phyloP scores from a whole-genome alignment of 345 rosid species.

The Cardamine resedifolia region DNA sequence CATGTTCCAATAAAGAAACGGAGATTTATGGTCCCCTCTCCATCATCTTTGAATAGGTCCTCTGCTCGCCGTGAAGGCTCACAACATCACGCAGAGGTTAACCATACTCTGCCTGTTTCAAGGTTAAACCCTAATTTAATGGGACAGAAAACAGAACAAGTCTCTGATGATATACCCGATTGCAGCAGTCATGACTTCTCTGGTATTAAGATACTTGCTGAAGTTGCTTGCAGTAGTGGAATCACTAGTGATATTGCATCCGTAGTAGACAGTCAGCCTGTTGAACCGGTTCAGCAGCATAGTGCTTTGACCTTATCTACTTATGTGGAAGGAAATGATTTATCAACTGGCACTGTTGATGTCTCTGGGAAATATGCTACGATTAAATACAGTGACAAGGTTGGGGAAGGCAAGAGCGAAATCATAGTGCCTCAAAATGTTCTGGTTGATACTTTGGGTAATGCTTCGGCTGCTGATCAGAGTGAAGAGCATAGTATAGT shows the following conservation, averaged over 20 bases:
- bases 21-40: conserved; percentile 41
- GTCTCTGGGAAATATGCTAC: conserved; percentile 27
- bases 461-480: too few species aligned
- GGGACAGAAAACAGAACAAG: conserved; percentile 20
- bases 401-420: conserved; percentile 6
- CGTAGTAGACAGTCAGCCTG: conserved; percentile 18
- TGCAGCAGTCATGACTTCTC: conserved; percentile 50
- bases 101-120: conserved; percentile 14
- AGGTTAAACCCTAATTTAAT: conserved; percentile 14
- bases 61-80: conserved; percentile 28
- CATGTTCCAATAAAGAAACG: conserved; percentile 63
- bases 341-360: conserved; percentile 22
- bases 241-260: conserved; percentile 33
- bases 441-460: too few species aligned
- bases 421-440: not conserved
- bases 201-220: conserved; percentile 67
- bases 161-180: conserved; percentile 26
- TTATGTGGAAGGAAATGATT: conserved; percentile 22
- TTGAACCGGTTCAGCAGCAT: conserved; percentile 9
- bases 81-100: conserved; percentile 12
- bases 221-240: conserved; percentile 50
- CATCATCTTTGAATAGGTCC: conserved; percentile 37
- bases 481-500: not conserved
- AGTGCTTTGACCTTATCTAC: not conserved
- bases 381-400: conserved; percentile 14